A percentile compares a stretch with the other conserved stretches of the same genome.
Conservation (phyloP, 83 land plant species). For the Picea abies region DNA sequence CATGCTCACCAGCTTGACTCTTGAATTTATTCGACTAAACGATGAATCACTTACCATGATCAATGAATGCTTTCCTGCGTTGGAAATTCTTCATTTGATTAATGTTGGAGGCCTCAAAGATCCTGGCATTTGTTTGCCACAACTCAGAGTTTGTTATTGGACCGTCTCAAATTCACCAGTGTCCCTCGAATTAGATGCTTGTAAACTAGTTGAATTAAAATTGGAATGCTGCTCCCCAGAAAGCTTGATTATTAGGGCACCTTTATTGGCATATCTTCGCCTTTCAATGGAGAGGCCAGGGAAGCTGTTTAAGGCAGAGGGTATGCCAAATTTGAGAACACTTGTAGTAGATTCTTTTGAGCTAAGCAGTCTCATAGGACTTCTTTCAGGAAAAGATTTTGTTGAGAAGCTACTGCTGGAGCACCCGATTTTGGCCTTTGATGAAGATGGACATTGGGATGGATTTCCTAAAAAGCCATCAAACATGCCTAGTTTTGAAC, state of each 20-base stretch:
- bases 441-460: constrained; percentile 13
- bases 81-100: constrained; percentile 32
- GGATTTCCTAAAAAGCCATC: neutral
- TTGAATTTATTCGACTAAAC: constrained; percentile 38
- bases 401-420: constrained; percentile 22
- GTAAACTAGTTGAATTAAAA: constrained; percentile 27
- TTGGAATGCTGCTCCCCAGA: constrained; percentile 31
- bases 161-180: constrained; percentile 33
- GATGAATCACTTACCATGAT: constrained; percentile 30
- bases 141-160: constrained; percentile 43
- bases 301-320: constrained; percentile 15
- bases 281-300: constrained; percentile 19
- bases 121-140: constrained; percentile 31
- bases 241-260: constrained; percentile 25
- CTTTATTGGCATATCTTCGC: constrained; percentile 23
- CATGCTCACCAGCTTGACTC: constrained; percentile 33
- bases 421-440: constrained; percentile 8
- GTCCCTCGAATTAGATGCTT: constrained; percentile 26
- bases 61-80: constrained; percentile 37
- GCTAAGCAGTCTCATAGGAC: constrained; percentile 8
- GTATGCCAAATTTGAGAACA: constrained; percentile 15
- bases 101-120: constrained; percentile 42
- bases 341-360: constrained; percentile 15
- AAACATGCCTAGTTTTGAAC: constrained; percentile 1
- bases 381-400: constrained; percentile 19